phyloP scores from a whole-genome alignment of 108 stramenopile species.

The Nitzschia sp. region DNA sequence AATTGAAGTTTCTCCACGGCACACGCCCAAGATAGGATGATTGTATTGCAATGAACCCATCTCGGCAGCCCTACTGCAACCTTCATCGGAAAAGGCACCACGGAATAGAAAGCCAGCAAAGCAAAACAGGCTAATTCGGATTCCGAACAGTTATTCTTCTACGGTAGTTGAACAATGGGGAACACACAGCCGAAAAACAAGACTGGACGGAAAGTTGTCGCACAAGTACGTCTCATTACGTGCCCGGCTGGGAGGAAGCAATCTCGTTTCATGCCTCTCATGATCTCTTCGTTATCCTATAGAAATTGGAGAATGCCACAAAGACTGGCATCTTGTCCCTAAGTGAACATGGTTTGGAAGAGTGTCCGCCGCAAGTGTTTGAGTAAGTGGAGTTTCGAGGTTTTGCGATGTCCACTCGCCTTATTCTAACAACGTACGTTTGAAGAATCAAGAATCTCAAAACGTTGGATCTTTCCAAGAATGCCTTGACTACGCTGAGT shows the following conservation, averaged over 20 bases:
- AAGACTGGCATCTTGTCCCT: constrained; percentile 78
- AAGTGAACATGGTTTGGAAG: constrained; percentile 74
- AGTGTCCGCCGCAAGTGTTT: constrained; percentile 67
- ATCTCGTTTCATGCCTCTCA: no score
- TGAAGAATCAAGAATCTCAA: constrained; percentile 58
- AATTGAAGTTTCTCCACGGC: no score
- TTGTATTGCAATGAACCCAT: no score
- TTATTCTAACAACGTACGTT: background rate
- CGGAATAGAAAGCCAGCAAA: no score
- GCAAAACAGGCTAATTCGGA: no score
- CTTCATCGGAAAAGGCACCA: no score
- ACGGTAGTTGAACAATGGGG: constrained; percentile 72
- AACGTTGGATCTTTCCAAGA: constrained; percentile 81
- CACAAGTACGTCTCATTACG: constrained; percentile 56
- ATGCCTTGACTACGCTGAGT: constrained; percentile 45
- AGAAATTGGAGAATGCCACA: constrained; percentile 71
- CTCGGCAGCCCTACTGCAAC: no score
- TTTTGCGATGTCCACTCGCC: no score
- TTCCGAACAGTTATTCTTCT: no score
- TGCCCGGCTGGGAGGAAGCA: no score
- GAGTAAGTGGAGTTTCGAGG: constrained; percentile 49
- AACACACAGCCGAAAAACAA: constrained; percentile 75
- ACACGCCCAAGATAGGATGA: no score
- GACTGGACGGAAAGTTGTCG: constrained; percentile 68
- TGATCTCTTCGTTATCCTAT: no score